Evolutionary conservation across 2,329 filamentous ascomycete genomes (phyloP).

Genomic region (Tolypocladium endophyticum): DNA sequence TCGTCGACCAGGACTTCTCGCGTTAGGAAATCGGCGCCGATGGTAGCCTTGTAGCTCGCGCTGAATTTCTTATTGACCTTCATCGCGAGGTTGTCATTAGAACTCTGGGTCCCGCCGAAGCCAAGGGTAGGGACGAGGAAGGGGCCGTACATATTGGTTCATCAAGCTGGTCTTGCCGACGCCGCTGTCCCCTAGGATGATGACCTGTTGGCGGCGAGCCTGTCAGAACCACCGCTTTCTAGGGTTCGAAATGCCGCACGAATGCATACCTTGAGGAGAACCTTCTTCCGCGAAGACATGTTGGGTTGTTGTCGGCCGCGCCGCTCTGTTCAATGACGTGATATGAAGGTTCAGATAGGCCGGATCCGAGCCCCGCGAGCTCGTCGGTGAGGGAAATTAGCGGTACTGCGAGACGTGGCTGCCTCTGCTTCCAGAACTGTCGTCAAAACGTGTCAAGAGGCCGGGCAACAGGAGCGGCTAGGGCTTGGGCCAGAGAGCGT

Average conservation of each 20-base stretch:
- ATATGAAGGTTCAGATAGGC: background rate
- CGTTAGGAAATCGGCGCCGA: slow-evolving; percentile 95
- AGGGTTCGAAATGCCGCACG: background rate
- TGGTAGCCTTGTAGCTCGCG: slow-evolving; percentile 98
- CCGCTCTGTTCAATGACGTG: slow-evolving; percentile 5
- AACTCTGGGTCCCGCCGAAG: background rate
- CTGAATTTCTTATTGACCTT: slow-evolving; percentile 99
- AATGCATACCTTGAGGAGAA: slow-evolving; percentile 66
- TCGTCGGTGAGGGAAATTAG: background rate
- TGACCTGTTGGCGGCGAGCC: slow-evolving; percentile 54
- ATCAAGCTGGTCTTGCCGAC: slow-evolving; percentile 99
- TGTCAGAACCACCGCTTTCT: background rate
- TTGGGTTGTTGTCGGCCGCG: slow-evolving; percentile 17
- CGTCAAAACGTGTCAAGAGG: background rate
- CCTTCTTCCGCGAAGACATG: slow-evolving; percentile 83
- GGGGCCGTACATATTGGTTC: slow-evolving; percentile 94
- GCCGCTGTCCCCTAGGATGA: slow-evolving; percentile 97
- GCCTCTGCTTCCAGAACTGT: background rate
- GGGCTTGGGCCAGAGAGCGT: background rate
- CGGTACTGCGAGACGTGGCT: background rate
- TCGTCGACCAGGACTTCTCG: slow-evolving; percentile 97
- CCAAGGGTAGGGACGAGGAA: slow-evolving; percentile 3
- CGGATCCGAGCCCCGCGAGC: background rate
- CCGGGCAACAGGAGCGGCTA: background rate
- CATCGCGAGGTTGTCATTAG: background rate